These are phyloP conservation scores for Fusarium albidum DNA, from an alignment of 2,329 filamentous ascomycete genomes.

Conservation along the genomic window DNA sequence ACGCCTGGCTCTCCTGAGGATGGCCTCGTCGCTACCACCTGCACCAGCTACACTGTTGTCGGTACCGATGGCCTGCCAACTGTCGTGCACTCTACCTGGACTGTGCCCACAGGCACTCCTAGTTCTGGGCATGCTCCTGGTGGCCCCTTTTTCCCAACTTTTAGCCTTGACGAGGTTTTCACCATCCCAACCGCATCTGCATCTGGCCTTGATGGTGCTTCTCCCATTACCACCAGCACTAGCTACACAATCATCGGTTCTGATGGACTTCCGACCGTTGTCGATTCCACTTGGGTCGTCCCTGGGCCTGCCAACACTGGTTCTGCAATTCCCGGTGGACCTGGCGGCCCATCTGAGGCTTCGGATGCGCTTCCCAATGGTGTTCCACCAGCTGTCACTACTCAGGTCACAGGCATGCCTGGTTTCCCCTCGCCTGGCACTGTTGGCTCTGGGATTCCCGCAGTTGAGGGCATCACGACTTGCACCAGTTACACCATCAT, in stretches of 20 bases:
- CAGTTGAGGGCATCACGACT: slow-evolving; percentile 26
- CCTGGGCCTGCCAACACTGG: slow-evolving; percentile 36
- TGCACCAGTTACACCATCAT: slow-evolving; percentile 38
- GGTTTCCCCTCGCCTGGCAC: slow-evolving; percentile 5
- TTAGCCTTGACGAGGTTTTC: slow-evolving; percentile 8
- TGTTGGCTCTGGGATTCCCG: slow-evolving; percentile 13
- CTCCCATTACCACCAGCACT: slow-evolving; percentile 39
- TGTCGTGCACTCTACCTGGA: slow-evolving; percentile 33
- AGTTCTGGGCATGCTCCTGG: slow-evolving; percentile 9
- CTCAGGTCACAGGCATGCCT: slow-evolving; percentile 16
- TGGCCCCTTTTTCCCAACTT: slow-evolving; percentile 10
- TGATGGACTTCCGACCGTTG: slow-evolving; percentile 39
- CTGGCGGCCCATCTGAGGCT: slow-evolving; percentile 16
- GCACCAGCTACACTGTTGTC: slow-evolving; percentile 34
- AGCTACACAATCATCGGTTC: slow-evolving; percentile 41
- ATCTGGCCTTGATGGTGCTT: not conserved
- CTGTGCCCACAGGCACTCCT: slow-evolving; percentile 17
- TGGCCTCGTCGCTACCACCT: slow-evolving; percentile 17
- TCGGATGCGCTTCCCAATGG: slow-evolving; percentile 29
- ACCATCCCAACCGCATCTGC: slow-evolving; percentile 1
- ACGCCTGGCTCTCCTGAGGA: slow-evolving; percentile 22
- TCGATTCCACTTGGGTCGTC: slow-evolving; percentile 45
- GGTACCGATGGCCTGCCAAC: slow-evolving; percentile 35
- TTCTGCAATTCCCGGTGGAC: slow-evolving; percentile 13
- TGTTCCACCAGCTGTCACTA: slow-evolving; percentile 16